Conservation (phyloP, 2,329 filamentous ascomycete genomes). For the Clonostachys byssicola region DNA sequence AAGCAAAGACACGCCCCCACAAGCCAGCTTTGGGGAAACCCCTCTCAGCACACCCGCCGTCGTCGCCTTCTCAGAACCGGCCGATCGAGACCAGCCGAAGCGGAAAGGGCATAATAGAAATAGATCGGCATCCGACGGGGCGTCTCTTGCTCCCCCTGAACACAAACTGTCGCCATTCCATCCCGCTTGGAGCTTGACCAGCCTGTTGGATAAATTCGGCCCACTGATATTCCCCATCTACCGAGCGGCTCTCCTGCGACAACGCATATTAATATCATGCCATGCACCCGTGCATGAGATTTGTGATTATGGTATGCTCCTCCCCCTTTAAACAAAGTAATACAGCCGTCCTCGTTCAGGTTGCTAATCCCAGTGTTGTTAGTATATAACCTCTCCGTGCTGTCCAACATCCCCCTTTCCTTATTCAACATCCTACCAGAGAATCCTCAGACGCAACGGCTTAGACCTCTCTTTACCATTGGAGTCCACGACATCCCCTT, state of each 20-base stretch:
- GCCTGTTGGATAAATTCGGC: slow-evolving; percentile 78
- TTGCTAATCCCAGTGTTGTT: slow-evolving; percentile 5
- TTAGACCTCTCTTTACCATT: slow-evolving; percentile 85
- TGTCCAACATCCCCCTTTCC: slow-evolving; percentile 80
- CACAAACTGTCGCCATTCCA: slow-evolving; percentile 74
- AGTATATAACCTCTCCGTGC: slow-evolving; percentile 93
- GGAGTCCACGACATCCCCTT: slow-evolving; percentile 90
- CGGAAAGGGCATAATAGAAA: slow-evolving; percentile 45
- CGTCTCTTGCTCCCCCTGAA: slow-evolving; percentile 51
- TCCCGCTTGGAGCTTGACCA: slow-evolving; percentile 77
- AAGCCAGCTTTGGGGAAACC: slow-evolving; percentile 30
- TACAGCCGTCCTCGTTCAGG: too few relatives aligned
- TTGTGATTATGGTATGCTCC: slow-evolving; percentile 78
- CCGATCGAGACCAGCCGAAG: slow-evolving; percentile 13
- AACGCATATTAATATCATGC: slow-evolving; percentile 82
- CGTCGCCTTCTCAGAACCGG: slow-evolving; percentile 27
- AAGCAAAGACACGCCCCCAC: slow-evolving; percentile 24
- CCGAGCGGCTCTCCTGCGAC: slow-evolving; percentile 78
- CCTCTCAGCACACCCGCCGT: slow-evolving; percentile 47
- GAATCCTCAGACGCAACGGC: slow-evolving; percentile 56
- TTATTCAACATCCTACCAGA: slow-evolving; percentile 66
- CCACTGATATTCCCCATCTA: slow-evolving; percentile 90
- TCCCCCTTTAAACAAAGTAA: too few relatives aligned
- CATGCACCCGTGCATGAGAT: slow-evolving; percentile 79
- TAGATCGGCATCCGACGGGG: slow-evolving; percentile 59